These are phyloP conservation scores for Anthracocystis setariae DNA, from an alignment of 1,284 basidiomycete species.

Conservation along the genomic window DNA sequence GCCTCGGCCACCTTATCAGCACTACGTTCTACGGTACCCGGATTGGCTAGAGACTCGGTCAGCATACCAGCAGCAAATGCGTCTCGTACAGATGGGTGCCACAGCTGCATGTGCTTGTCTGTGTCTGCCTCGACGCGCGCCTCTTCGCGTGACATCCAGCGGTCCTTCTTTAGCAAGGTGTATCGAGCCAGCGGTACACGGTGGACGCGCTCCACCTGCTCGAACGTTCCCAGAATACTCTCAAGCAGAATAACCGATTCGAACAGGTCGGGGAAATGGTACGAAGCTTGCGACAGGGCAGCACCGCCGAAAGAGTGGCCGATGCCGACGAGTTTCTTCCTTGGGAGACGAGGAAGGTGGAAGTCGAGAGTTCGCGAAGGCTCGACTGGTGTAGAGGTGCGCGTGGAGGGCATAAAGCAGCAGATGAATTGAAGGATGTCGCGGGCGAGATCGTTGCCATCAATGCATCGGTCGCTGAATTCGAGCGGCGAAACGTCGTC, in stretches of 20 bases:
- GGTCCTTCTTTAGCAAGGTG: constrained; percentile 44
- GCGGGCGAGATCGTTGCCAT: constrained; percentile 45
- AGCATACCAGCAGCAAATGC: constrained; percentile 42
- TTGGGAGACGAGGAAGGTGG: constrained; percentile 40
- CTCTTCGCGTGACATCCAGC: constrained; percentile 32
- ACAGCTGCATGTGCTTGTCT: constrained; percentile 41
- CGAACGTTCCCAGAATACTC: constrained; percentile 29
- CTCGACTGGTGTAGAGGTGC: constrained; percentile 36
- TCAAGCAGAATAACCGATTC: constrained; percentile 41
- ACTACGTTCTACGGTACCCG: constrained; percentile 40
- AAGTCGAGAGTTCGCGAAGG: constrained; percentile 38
- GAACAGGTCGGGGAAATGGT: constrained; percentile 43
- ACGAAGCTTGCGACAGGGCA: constrained; percentile 28
- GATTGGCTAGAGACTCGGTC: constrained; percentile 24
- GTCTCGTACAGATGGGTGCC: constrained; percentile 37
- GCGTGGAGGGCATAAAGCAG: constrained; percentile 45
- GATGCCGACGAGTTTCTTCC: constrained; percentile 43
- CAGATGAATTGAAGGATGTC: constrained; percentile 47
- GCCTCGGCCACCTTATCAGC: constrained; percentile 46
- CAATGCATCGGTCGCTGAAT: constrained; percentile 46
- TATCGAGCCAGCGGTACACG: constrained; percentile 44
- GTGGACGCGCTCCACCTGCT: constrained; percentile 29
- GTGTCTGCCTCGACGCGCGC: constrained; percentile 31
- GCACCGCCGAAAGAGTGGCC: constrained; percentile 48
- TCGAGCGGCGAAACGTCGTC: constrained; percentile 36